These are phyloP conservation scores for Alnus rubra DNA, from an alignment of 306 rosid genomes.

Conservation along the genomic window DNA sequence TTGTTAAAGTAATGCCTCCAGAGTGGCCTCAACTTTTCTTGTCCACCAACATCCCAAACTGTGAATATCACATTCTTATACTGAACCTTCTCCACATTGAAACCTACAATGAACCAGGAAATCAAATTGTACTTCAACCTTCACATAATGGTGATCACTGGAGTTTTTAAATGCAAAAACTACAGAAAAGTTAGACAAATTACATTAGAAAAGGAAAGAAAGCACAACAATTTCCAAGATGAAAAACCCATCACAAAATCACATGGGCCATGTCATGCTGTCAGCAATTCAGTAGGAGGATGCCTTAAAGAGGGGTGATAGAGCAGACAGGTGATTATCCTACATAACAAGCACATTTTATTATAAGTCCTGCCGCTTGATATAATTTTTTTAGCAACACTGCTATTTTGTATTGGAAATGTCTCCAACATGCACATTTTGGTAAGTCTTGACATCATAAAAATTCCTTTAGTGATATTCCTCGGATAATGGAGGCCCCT, in stretches of 20 bases:
- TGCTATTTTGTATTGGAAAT: neutral
- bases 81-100: conserved; percentile 97
- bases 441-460: neutral
- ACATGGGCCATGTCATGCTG: neutral
- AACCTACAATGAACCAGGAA: conserved; percentile 52
- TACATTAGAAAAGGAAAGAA: neutral
- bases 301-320: neutral
- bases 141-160: neutral
- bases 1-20: conserved; percentile 98
- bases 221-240: neutral
- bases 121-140: neutral
- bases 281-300: neutral
- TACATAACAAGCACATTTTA: neutral
- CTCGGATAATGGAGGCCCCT: neutral
- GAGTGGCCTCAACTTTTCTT: conserved; percentile 91
- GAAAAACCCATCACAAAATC: neutral
- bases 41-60: conserved; percentile 99
- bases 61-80: conserved; percentile 96
- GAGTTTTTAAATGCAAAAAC: neutral
- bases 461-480: neutral
- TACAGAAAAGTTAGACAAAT: neutral
- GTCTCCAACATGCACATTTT: neutral
- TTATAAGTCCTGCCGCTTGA: neutral
- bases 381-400: neutral
- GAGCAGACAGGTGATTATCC: neutral